Base-by-base conservation (phyloP, 2,329 filamentous ascomycete species). In the Neonectria hederae region DNA sequence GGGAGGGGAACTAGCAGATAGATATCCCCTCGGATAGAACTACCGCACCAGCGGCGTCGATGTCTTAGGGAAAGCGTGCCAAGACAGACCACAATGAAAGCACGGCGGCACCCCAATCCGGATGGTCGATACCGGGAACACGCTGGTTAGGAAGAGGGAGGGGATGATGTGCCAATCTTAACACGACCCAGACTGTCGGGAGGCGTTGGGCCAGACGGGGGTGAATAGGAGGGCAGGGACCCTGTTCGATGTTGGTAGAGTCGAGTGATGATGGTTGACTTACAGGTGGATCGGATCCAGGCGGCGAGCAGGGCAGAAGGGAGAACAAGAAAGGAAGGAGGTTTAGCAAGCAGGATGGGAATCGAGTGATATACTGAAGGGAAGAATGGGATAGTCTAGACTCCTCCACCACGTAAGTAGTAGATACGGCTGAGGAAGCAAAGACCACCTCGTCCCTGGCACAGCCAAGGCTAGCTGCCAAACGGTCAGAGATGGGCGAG, bases 171-270 rank as follows among this genome's bases (percentile, higher is more conserved):
- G 69, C 69, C 72, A 73, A 74, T 74, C 70, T 73, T 73, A 74
- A 74, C 72, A 71, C 67, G 72, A 74, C 66, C 72, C 72, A 74
- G 63, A 60, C 72, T 74, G 72, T 74, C 72, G 72, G 72, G 67
- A 72, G 68, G 63, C 38, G 51, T 69, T 68, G 68, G 66, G 66
- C 59, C 56, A 54, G 49, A 63, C 62, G 64, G 67, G 65, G 57
- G 62, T 59, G 54, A 54, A 56, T 59, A 65, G 62, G 54, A 66
- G 63, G 65, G 63, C 38, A 54, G 53, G 45, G 48, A 59, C 57
- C 55, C 45, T 42, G 62, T 58, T 48, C 55, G 52, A 26, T 62
- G 62, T 46, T 61, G 63, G 51, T 53, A 54, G 54, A 59, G 68
- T 71, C 64, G 62, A 63, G 63, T 61, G 60, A 53, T 58, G 32